Evolutionary conservation across 2,329 filamentous ascomycete genomes (phyloP), one percentile per base, ranked within the genome.

Genomic region (Aureobasidium sp.): DNA sequence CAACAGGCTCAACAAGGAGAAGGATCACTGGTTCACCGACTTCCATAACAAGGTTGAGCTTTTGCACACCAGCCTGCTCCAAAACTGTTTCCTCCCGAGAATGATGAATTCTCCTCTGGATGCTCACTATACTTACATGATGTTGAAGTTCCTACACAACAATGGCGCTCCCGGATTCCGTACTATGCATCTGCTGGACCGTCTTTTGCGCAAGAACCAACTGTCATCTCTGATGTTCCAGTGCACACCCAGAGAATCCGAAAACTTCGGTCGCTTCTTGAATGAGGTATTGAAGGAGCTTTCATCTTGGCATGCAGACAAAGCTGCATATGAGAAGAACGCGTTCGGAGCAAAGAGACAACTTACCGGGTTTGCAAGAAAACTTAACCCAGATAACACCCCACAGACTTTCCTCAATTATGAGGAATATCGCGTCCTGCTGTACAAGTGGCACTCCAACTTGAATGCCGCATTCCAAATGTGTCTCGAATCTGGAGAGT

Each of bases 51-150:
- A 86, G 68, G 77, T 82, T 42, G 86, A 88, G 62, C 79, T 70
- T 8, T 80, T 95, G 5, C 89, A 93, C 58, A 85, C 91, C 67
- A 82, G 84, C 3, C 77, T 99, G 21, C 82, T 99, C 10, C 91
- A 97, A 74, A 87, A 95, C 68, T 99, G 94, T 71, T 86, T 99
- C 66, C 75, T 97, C n/a, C 94, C 94, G 10, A 87, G 94, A 45
- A 81, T 95, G 21, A 81, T 94, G 30, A 79, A 96, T 32, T 96
- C 92, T 0, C 85, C 91, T 1, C 82, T 89, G 54, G 94, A 99
- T 72, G 90, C 93, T 0, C 90, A 96, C 67, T 99, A 90, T 76
- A 88, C 86, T 61, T 95, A 92, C 75, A 85, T 86, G 66, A 87
- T 97, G 77, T 79, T 97, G 70, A 91, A 90, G 69, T 90, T 90